Evolutionary conservation across 2,329 filamentous ascomycete species (phyloP), one percentile per base, ranked within the genome.

Genomic region (Aspergillus sp.): DNA sequence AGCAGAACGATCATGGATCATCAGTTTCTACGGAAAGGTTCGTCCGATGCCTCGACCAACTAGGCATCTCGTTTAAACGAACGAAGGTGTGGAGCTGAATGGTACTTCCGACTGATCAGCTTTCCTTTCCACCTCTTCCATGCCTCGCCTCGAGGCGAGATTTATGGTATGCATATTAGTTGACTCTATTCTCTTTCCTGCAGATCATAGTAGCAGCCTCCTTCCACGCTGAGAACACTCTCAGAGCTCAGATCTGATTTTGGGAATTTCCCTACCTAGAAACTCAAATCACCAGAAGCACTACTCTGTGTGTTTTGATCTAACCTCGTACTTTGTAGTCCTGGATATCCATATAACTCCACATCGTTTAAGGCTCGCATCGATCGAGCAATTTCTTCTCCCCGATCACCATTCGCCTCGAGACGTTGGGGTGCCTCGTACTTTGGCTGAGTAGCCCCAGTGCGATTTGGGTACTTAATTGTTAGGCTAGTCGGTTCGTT

Each of bases 1-100:
- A 44, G 41, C 51, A 53, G 51, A 37, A 37, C 17, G 41, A 40
- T 53, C 51, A 22, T 45, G 13, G 41, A 40, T 53, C 51, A 22
- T 45, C 40, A 30, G 11, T 12, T 24, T 17, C 20, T 17, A 5
- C n/a, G 27, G 45, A 34, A 33, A 12, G 44, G 45, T 48, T 48
- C 45, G 12, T 34, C 45, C 17, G 13, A 15, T 40, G 5, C 22
- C n/a, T 27, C 22, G 17, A 7, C 39, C 22, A 20, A 48, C 45
- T 17, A 20, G 45, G 3, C n/a, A 12, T 33, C 45, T 37, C 34
- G 12, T 37, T 15, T 46, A 9, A 7, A 46, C 5, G 24, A 13
- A 30, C 5, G n/a, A 24, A 46, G 15, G 9, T n/a, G 44, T 27
- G 44, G 22, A 30, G 13, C 44, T 46, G 20, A 9, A 3, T 15